phyloP scores from a whole-genome alignment of 192 early-diverging fungal genomes.

The Coemansia sp. region DNA sequence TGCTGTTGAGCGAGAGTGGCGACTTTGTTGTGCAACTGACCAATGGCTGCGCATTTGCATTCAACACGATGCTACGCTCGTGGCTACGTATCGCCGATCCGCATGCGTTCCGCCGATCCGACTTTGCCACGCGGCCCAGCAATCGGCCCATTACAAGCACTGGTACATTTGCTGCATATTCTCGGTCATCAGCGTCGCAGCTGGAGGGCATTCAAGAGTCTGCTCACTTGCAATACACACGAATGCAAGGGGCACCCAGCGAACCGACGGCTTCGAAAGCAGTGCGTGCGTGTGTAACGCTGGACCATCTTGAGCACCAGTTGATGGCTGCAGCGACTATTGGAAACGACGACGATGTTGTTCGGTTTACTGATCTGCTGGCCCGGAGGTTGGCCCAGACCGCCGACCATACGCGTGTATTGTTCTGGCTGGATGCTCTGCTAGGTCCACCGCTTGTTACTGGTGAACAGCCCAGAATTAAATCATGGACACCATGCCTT shows the following conservation, averaged over 20 bases:
- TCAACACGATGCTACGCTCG: constrained; percentile 10
- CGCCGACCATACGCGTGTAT: constrained; percentile 9
- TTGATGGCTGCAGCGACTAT: constrained; percentile 16
- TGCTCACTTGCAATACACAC: not conserved
- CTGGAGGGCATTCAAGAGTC: constrained; percentile 8
- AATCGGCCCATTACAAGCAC: not conserved
- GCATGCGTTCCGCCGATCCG: constrained; percentile 14
- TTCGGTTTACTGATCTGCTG: constrained; percentile 20
- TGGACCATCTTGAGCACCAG: constrained; percentile 52
- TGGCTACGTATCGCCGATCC: constrained; percentile 37
- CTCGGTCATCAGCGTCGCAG: not conserved
- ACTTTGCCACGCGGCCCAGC: constrained; percentile 12
- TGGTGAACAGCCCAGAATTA: not conserved
- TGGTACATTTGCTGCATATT: not conserved
- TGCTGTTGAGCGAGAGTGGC: constrained; percentile 13
- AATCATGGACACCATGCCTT: constrained; percentile 1
- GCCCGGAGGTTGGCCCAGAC: constrained; percentile 14
- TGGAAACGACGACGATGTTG: constrained; percentile 19
- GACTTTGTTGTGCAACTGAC: constrained; percentile 18
- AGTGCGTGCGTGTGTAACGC: constrained; percentile 13
- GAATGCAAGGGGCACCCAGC: not conserved
- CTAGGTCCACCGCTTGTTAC: constrained; percentile 39
- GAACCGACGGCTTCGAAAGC: not conserved
- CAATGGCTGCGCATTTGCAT: constrained; percentile 27
- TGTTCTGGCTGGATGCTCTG: constrained; percentile 35